A percentile compares a stretch with the other conserved stretches of the same genome.
Evolutionary conservation across 768 basidiomycete species (phyloP).

Genomic region (Collybia mongolica): DNA sequence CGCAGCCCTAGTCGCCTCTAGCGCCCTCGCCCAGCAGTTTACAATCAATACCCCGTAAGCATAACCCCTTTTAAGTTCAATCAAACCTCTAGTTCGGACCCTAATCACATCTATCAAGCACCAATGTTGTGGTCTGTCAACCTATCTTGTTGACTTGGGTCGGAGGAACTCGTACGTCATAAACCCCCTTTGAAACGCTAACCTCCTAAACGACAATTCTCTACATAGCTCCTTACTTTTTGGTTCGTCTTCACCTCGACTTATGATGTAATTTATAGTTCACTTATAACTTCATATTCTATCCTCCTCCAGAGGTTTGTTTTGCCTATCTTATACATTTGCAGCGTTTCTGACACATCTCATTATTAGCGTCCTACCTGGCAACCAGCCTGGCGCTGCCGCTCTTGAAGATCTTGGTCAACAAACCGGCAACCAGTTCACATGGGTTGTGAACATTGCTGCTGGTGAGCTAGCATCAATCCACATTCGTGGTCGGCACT

Average conservation of each 20-base stretch:
- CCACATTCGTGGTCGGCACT: background rate
- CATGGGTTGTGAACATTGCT: slow-evolving; percentile 55
- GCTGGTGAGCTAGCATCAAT: slow-evolving; percentile 32
- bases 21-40: slow-evolving; percentile 45
- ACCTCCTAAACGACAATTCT: background rate
- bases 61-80: background rate
- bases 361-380: slow-evolving; percentile 50
- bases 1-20: slow-evolving; percentile 37
- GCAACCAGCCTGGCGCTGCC: slow-evolving; percentile 38
- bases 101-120: slow-evolving; percentile 28
- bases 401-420: slow-evolving; percentile 47
- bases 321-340: background rate
- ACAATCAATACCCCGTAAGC: slow-evolving; percentile 75
- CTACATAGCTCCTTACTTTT: slow-evolving; percentile 55
- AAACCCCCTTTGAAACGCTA: background rate
- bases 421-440: slow-evolving; percentile 36
- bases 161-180: slow-evolving; percentile 54
- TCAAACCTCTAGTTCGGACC: background rate
- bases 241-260: slow-evolving; percentile 46
- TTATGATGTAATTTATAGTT: too few species aligned
- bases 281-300: background rate
- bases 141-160: slow-evolving; percentile 53
- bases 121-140: slow-evolving; percentile 52
- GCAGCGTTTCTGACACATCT: background rate
- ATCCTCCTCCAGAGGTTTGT: slow-evolving; percentile 35